Base-by-base conservation (phyloP, 2,329 filamentous ascomycete genomes). In the Mycosphaerella sp. region DNA sequence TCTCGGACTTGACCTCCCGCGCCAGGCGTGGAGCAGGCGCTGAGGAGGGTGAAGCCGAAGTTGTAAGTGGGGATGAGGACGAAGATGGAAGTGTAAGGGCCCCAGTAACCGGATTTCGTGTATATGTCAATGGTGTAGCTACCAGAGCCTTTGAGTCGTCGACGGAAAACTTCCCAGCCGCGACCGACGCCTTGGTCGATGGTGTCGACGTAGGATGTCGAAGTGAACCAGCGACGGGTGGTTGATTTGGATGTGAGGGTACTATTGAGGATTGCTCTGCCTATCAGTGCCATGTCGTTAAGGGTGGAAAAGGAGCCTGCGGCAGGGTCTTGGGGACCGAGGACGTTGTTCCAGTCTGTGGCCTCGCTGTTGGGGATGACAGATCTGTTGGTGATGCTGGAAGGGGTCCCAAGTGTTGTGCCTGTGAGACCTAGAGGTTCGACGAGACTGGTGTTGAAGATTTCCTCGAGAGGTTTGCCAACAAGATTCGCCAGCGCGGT, bases 111-210 rank as follows among this genome's bases (percentile, higher is more conserved):
- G 2, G 59, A 63, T 59, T 78, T 79, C 18, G 71, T 70, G 61
- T 76, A 76, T 2, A 78, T 46, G 21, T 78, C 74, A 12, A 76
- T 53, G 1, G 73, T 57, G 3, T 72, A 70, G 18, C 68, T 65
- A 69, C 27, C 72, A 4, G 6, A 12, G 4, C 10, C 9, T 6
- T 5, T 6, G 52, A 55, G 65, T 66, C 46, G 70, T 59, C 27
- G 63, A 58, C 71, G 70, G 18, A 69, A 62, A 42, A 77, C 77
- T 57, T 77, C 75, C 74, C 74, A 78, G 0, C 74, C 73, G 5
- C 66, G 67, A 6, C 75, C 75, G 28, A 76, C 64, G 21, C 69
- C 66, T 36, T 67, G 64, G 66, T 67, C 49, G 64, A 62, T 2
- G 64, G 68, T 42, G 9, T 59, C 0, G 69, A 68, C 1, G 71